A percentile compares a stretch with the other conserved stretches of the same genome.
phyloP scores from a whole-genome alignment of 2,329 filamentous ascomycete species.

The Paramyrothecium roridum region DNA sequence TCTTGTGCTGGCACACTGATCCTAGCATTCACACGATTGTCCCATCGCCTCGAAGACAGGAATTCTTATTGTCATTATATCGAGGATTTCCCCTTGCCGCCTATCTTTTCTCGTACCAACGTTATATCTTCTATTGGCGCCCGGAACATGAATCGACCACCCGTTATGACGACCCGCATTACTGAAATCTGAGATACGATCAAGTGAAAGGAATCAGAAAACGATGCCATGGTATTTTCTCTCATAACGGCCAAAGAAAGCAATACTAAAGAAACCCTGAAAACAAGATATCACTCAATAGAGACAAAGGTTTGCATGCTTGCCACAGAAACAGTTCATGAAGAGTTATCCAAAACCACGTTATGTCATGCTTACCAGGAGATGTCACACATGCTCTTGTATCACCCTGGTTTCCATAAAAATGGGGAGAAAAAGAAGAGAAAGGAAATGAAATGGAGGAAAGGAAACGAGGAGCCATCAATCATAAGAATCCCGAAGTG shows the following conservation, averaged over 20 bases:
- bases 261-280: neutral
- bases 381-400: no score
- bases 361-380: no score
- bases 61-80: no score
- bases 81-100: no score
- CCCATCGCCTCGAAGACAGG: no score
- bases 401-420: neutral
- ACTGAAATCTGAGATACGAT: neutral
- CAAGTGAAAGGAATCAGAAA: neutral
- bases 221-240: neutral
- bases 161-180: neutral
- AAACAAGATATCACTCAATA: no score
- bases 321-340: no score
- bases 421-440: slow-evolving; percentile 8
- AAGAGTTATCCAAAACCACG: no score
- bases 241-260: neutral
- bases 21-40: no score
- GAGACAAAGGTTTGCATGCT: no score
- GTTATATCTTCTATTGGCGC: neutral
- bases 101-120: neutral
- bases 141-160: neutral
- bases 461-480: slow-evolving; percentile 8
- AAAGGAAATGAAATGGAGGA: slow-evolving; percentile 13
- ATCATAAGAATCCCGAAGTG: slow-evolving; percentile 12
- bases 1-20: no score